These are phyloP conservation scores for Tetradesmus lagerheimii DNA, from an alignment of 139 green algal species.

Conservation along the genomic window DNA sequence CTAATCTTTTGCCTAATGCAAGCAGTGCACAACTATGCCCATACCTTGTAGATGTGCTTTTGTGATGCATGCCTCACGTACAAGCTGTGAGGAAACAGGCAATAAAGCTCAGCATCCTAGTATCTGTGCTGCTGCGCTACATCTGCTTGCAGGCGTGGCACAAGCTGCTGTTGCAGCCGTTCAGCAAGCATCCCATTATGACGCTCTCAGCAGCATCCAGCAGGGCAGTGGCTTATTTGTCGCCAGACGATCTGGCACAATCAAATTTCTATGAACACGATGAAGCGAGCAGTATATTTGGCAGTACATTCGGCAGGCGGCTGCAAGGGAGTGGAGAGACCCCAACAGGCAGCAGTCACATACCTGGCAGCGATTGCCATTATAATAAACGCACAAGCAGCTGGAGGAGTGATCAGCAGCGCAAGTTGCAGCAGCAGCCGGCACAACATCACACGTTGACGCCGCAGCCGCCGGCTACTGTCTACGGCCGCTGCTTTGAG, in stretches of 20 bases:
- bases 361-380: background rate
- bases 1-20: too few species aligned
- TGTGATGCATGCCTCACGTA: too few species aligned
- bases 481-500: conserved; percentile 9
- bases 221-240: background rate
- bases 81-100: too few species aligned
- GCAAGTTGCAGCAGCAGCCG: conserved; percentile 1
- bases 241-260: background rate
- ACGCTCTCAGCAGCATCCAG: conserved; percentile 25
- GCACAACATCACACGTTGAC: background rate
- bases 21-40: too few species aligned
- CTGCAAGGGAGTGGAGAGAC: too few species aligned
- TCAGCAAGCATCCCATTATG: conserved; percentile 1
- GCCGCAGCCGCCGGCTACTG: background rate
- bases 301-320: background rate
- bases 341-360: too few species aligned
- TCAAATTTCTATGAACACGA: background rate
- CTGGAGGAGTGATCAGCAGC: background rate
- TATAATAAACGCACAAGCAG: background rate
- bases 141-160: background rate
- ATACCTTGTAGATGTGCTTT: too few species aligned
- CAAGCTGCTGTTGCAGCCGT: conserved; percentile 21
- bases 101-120: too few species aligned
- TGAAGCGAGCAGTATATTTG: background rate
- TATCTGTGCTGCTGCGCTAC: background rate